These are phyloP conservation scores for Sporisorium scitamineum DNA, from an alignment of 1,284 basidiomycete species.

Conservation along the genomic window DNA sequence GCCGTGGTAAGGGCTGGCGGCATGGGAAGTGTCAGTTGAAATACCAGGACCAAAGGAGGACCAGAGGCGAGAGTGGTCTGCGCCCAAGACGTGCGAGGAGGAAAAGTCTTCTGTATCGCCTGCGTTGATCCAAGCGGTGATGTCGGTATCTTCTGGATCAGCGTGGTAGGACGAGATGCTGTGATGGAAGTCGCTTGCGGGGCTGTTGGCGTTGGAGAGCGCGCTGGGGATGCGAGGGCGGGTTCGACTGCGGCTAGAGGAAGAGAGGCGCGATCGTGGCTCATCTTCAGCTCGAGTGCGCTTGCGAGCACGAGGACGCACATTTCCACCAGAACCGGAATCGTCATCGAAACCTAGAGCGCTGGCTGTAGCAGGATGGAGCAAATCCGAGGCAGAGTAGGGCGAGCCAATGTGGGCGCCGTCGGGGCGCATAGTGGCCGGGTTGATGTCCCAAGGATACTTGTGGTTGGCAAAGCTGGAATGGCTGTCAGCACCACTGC, in stretches of 20 bases:
- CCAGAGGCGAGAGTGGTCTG: constrained; percentile 48
- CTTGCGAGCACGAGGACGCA: constrained; percentile 45
- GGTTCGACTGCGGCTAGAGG: constrained; percentile 45
- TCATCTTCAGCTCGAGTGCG: constrained; percentile 46
- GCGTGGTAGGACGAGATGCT: constrained; percentile 45
- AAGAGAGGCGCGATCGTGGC: constrained; percentile 41
- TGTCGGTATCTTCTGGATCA: constrained; percentile 49
- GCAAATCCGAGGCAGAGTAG: constrained; percentile 43
- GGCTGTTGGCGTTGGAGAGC: constrained; percentile 40
- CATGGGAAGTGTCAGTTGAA: constrained; percentile 18
- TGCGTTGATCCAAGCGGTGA: constrained; percentile 55
- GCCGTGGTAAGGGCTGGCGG: constrained; percentile 32
- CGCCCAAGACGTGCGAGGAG: constrained; percentile 10
- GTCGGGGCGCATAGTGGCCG: constrained; percentile 29
- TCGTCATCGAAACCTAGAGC: constrained; percentile 46
- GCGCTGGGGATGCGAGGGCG: constrained; percentile 41
- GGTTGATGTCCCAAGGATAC: constrained; percentile 43
- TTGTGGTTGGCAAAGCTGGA: constrained; percentile 41
- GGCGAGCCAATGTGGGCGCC: constrained; percentile 36
- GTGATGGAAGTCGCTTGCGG: constrained; percentile 48
- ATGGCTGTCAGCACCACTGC: constrained; percentile 46
- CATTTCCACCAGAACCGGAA: constrained; percentile 48
- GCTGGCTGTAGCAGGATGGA: constrained; percentile 44
- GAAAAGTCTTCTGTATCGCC: constrained; percentile 45
- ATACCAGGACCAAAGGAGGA: constrained; percentile 45